phyloP scores from a whole-genome alignment of 129 eudicot species.

The Pulicaria dysenterica region DNA sequence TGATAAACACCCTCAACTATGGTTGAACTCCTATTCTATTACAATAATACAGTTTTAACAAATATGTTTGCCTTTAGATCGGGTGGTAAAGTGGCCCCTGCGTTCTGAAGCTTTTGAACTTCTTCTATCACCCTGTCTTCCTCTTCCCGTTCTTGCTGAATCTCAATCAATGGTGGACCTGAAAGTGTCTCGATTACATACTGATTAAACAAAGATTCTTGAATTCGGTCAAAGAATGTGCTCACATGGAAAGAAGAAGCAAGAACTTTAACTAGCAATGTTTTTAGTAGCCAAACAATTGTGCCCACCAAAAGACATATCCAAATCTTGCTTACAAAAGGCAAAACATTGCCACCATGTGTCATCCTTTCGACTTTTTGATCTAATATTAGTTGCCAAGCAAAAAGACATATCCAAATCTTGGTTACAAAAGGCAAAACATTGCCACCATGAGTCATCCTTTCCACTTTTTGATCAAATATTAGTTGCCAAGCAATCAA shows the following conservation, averaged over 20 bases:
- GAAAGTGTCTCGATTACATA: conserved; percentile 59
- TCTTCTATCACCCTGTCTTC: conserved; percentile 61
- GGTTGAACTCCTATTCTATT: too few species aligned
- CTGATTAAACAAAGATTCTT: conserved; percentile 60
- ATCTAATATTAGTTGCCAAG: too few species aligned
- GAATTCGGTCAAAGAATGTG: conserved; percentile 63
- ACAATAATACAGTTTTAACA: too few species aligned
- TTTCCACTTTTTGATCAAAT: conserved; percentile 50
- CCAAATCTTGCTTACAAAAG: too few species aligned
- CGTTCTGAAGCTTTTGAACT: conserved; percentile 61
- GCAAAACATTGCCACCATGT: too few species aligned
- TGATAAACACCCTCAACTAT: too few species aligned
- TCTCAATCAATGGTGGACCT: conserved; percentile 53
- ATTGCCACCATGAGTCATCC: conserved; percentile 25
- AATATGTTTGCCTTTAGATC: conserved; percentile 64
- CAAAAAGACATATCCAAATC: conserved; percentile 57
- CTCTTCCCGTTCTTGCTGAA: conserved; percentile 47
- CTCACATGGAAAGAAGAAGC: conserved; percentile 65
- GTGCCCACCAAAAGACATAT: conserved; percentile 56
- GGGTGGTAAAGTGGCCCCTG: conserved; percentile 64
- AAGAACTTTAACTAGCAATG: conserved; percentile 50
- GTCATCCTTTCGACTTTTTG: too few species aligned
- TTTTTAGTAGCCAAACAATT: conserved; percentile 50
- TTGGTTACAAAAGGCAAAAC: conserved; percentile 53
- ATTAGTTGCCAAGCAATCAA: conserved; percentile 66